phyloP scores from a whole-genome alignment of 2,329 filamentous ascomycete species.

The Epichloe hybrida region DNA sequence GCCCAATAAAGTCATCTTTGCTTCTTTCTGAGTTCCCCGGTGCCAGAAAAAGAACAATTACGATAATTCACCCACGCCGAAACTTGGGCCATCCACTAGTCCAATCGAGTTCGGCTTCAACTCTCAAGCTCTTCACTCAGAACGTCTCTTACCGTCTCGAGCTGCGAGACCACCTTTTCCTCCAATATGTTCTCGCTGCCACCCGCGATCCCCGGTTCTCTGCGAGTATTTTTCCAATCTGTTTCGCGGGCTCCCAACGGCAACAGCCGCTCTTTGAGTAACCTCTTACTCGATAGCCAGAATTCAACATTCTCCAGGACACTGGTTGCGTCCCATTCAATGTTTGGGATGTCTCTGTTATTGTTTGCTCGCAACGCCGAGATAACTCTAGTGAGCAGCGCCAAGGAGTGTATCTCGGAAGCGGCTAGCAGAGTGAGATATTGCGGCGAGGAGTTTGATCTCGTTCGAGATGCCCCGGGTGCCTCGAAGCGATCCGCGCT shows the following conservation, averaged over 20 bases:
- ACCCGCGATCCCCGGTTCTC: slow-evolving; percentile 19
- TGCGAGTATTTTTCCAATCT: slow-evolving; percentile 39
- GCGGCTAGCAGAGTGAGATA: slow-evolving; percentile 61
- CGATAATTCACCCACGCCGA: neutral
- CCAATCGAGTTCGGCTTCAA: slow-evolving; percentile 4
- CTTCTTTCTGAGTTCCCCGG: neutral
- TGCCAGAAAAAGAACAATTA: neutral
- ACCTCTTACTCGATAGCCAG: slow-evolving; percentile 55
- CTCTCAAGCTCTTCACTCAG: slow-evolving; percentile 37
- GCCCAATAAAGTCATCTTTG: neutral
- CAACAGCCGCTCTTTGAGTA: slow-evolving; percentile 59
- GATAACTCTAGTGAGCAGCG: slow-evolving; percentile 62
- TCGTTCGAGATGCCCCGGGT: slow-evolving; percentile 39
- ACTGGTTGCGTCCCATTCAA: slow-evolving; percentile 60
- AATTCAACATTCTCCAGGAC: slow-evolving; percentile 76
- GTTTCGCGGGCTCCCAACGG: slow-evolving; percentile 60
- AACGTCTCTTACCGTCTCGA: slow-evolving; percentile 46
- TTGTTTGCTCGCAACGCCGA: slow-evolving; percentile 51
- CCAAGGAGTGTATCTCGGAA: slow-evolving; percentile 65
- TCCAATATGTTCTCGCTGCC: slow-evolving; percentile 53
- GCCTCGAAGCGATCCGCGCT: slow-evolving; percentile 61
- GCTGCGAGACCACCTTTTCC: slow-evolving; percentile 57
- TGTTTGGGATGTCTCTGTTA: slow-evolving; percentile 55
- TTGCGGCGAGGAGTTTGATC: slow-evolving; percentile 34
- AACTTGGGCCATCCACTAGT: neutral